phyloP scores from a whole-genome alignment of 1,284 basidiomycete genomes.

The Ustilago loliicola region DNA sequence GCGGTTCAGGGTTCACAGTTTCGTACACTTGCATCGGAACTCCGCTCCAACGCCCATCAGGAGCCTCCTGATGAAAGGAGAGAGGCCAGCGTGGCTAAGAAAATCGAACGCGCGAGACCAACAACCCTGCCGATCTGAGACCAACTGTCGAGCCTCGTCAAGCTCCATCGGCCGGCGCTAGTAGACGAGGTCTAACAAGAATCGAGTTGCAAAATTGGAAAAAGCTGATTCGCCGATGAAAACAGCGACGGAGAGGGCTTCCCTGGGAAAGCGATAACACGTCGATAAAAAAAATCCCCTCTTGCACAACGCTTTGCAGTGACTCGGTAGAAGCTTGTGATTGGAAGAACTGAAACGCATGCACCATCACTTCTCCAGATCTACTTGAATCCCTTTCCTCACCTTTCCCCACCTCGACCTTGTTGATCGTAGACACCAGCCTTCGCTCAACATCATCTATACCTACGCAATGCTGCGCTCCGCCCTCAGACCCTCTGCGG shows the following conservation, averaged over 20 bases:
- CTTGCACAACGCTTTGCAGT: constrained; percentile 5
- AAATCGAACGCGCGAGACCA: constrained; percentile 16
- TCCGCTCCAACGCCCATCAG: constrained; percentile 16
- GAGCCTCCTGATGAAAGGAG: constrained; percentile 3
- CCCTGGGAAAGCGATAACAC: constrained; percentile 3
- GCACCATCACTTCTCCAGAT: constrained; percentile 9
- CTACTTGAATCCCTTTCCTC: background rate
- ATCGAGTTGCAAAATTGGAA: constrained; percentile 1
- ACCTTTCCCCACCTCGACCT: background rate
- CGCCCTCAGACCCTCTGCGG: constrained; percentile 27
- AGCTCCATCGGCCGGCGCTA: background rate
- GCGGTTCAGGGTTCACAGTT: constrained; percentile 19
- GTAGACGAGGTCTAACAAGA: background rate
- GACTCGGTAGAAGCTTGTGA: constrained; percentile 36
- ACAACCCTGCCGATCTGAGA: constrained; percentile 17
- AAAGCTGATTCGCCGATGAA: constrained; percentile 39
- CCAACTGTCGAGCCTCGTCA: constrained; percentile 11
- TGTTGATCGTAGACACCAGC: constrained; percentile 3
- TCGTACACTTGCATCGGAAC: constrained; percentile 26
- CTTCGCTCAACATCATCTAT: constrained; percentile 7
- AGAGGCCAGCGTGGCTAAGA: constrained; percentile 18
- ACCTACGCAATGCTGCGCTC: constrained; percentile 33
- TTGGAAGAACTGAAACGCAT: constrained; percentile 15
- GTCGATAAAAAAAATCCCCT: constrained; percentile 20
- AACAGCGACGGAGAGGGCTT: constrained; percentile 5